Conservation (phyloP, 371 early-diverging fungal genomes). For the Mortierella sp. region DNA sequence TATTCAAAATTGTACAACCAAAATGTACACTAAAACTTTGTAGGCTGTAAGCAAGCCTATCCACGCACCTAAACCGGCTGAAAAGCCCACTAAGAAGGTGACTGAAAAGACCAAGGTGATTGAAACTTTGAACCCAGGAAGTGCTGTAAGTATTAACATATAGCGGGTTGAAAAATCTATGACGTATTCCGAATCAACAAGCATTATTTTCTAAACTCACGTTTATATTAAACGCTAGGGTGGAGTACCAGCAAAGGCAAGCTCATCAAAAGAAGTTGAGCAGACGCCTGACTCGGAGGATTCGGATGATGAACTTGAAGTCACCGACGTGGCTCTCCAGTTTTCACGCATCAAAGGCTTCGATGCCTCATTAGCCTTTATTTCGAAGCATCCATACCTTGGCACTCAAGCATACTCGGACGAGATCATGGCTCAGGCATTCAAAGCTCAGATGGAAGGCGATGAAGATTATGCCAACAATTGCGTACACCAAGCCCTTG, state of each 20-base stretch:
- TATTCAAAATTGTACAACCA: not conserved
- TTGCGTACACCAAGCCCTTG: constrained; percentile 85
- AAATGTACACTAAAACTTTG: not conserved
- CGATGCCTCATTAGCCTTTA: constrained; percentile 75
- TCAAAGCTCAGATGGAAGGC: constrained; percentile 82
- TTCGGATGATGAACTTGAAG: constrained; percentile 70
- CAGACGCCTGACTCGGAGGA: constrained; percentile 61
- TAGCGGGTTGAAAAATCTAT: too few species aligned
- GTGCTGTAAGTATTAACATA: constrained; percentile 55
- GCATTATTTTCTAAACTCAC: not conserved
- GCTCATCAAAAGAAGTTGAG: constrained; percentile 30
- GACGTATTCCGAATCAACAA: not conserved
- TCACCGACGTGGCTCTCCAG: constrained; percentile 69
- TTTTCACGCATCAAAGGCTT: constrained; percentile 76
- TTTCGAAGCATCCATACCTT: constrained; percentile 77
- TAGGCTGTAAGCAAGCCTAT: constrained; percentile 67
- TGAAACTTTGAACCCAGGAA: constrained; percentile 81
- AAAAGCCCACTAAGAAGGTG: constrained; percentile 57
- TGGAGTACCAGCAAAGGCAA: constrained; percentile 35
- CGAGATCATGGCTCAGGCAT: constrained; percentile 90
- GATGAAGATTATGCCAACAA: constrained; percentile 75
- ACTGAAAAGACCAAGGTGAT: constrained; percentile 67
- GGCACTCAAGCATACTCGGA: constrained; percentile 80
- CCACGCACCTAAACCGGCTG: constrained; percentile 43
- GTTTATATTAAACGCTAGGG: constrained; percentile 16